phyloP scores from a whole-genome alignment of 805 yeast genomes.

The Wickerhamiella sorbophila region DNA sequence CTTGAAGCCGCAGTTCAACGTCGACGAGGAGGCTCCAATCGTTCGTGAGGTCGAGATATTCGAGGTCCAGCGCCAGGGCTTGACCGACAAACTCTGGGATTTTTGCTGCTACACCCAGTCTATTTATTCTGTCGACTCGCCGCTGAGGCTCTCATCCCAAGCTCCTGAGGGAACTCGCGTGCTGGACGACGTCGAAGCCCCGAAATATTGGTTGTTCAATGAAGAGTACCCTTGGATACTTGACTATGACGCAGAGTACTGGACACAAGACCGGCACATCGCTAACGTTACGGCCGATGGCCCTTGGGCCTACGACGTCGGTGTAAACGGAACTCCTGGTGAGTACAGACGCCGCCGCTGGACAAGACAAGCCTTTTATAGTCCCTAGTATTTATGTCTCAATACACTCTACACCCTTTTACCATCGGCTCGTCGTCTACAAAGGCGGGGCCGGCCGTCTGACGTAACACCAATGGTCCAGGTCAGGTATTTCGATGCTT shows the following conservation, averaged over 20 bases:
- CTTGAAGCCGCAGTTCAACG: slow-evolving; percentile 33
- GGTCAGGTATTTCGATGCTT: slow-evolving; percentile 55
- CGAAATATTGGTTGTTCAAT: slow-evolving; percentile 60
- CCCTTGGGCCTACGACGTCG: slow-evolving; percentile 28
- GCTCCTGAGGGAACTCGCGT: slow-evolving; percentile 52
- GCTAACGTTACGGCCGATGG: slow-evolving; percentile 20
- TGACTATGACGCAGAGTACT: slow-evolving; percentile 38
- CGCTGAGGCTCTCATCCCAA: slow-evolving; percentile 32
- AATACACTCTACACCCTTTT: neutral
- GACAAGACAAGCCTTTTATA: slow-evolving; percentile 22
- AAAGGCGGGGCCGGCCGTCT: slow-evolving; percentile 4
- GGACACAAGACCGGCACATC: slow-evolving; percentile 38
- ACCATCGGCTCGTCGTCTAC: neutral
- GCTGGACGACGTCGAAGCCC: slow-evolving; percentile 47
- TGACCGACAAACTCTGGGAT: slow-evolving; percentile 47
- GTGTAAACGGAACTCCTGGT: slow-evolving; percentile 19
- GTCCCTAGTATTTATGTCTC: neutral
- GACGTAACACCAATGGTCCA: slow-evolving; percentile 7
- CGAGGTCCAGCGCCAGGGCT: slow-evolving; percentile 56
- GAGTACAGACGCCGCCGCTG: slow-evolving; percentile 31
- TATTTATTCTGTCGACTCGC: slow-evolving; percentile 39
- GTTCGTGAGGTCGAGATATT: slow-evolving; percentile 53
- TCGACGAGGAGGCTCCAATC: slow-evolving; percentile 54
- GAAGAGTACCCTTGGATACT: slow-evolving; percentile 47
- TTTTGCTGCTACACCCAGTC: slow-evolving; percentile 42